These are phyloP conservation scores for Zasmidium citrigriseum DNA, from an alignment of 2,329 filamentous ascomycete genomes.

Conservation along the genomic window DNA sequence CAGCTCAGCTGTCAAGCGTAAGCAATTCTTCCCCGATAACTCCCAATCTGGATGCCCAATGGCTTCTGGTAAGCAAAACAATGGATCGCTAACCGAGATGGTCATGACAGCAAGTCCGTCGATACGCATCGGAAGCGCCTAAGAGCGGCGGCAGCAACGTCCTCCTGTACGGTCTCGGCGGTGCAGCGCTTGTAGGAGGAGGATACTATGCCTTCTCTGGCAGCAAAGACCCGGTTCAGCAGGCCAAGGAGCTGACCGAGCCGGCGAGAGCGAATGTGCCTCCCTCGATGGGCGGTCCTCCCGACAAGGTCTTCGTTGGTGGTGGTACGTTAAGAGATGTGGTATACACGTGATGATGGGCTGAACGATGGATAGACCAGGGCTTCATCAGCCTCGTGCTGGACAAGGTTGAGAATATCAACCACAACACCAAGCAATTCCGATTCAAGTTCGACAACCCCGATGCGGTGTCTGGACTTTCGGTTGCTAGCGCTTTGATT, in stretches of 20 bases:
- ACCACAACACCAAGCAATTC: constrained; percentile 93
- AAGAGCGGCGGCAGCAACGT: constrained; percentile 57
- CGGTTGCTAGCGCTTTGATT: constrained; percentile 80
- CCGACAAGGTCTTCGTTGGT: constrained; percentile 67
- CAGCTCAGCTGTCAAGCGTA: constrained; percentile 38
- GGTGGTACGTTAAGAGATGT: constrained; percentile 44
- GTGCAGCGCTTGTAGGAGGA: constrained; percentile 59
- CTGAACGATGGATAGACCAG: constrained; percentile 61
- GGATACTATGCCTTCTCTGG: constrained; percentile 45
- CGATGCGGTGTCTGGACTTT: constrained; percentile 80
- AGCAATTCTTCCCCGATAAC: constrained; percentile 20
- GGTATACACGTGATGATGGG: not conserved
- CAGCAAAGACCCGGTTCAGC: constrained; percentile 25
- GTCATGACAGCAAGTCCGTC: constrained; percentile 58
- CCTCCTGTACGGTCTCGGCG: constrained; percentile 62
- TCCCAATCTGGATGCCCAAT: constrained; percentile 1
- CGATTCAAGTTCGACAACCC: constrained; percentile 83
- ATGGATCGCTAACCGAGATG: constrained; percentile 20
- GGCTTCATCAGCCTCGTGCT: constrained; percentile 83
- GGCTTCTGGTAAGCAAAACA: not conserved
- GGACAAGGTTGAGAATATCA: constrained; percentile 74
- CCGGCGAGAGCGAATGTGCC: constrained; percentile 41
- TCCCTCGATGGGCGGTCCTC: constrained; percentile 36
- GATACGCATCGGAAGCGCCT: constrained; percentile 69
- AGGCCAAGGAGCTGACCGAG: constrained; percentile 31